These are phyloP conservation scores for Lagenidium sp. DNA, from an alignment of 352 stramenopile genomes.

Conservation along the genomic window DNA sequence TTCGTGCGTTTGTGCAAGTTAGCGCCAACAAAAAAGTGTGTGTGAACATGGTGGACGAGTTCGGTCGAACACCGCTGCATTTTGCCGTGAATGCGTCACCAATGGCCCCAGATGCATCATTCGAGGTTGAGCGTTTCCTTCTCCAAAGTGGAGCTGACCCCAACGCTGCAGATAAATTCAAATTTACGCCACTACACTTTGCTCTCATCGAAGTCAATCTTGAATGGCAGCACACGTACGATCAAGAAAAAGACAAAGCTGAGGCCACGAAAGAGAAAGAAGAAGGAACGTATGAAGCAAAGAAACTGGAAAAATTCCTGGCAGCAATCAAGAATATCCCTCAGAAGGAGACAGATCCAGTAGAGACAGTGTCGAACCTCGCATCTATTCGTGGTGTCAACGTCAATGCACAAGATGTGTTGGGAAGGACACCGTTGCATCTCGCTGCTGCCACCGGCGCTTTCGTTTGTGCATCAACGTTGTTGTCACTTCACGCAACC, in stretches of 20 bases:
- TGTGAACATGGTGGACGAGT: constrained; percentile 39
- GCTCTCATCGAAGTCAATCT: constrained; percentile 60
- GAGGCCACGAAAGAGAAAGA: constrained; percentile 20
- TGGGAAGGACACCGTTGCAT: constrained; percentile 55
- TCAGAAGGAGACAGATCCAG: constrained; percentile 37
- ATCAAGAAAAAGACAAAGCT: background rate
- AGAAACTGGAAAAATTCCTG: constrained; percentile 33
- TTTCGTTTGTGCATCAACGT: constrained; percentile 62
- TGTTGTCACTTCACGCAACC: constrained; percentile 22
- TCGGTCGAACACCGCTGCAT: constrained; percentile 55
- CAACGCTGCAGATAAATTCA: constrained; percentile 49
- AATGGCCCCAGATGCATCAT: constrained; percentile 66
- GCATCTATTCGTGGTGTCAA: constrained; percentile 37
- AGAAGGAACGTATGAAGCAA: constrained; percentile 34
- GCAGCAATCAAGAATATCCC: constrained; percentile 33
- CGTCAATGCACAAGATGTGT: constrained; percentile 22
- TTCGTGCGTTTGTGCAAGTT: constrained; percentile 33
- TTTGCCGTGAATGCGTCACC: constrained; percentile 57
- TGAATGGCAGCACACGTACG: constrained; percentile 39
- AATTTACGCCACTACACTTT: constrained; percentile 51
- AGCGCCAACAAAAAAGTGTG: constrained; percentile 22
- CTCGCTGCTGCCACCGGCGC: constrained; percentile 61
- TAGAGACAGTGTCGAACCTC: constrained; percentile 72
- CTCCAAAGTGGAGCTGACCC: constrained; percentile 41
- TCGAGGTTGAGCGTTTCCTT: constrained; percentile 68